phyloP scores from a whole-genome alignment of 345 rosid genomes.

The Brassica napus region DNA sequence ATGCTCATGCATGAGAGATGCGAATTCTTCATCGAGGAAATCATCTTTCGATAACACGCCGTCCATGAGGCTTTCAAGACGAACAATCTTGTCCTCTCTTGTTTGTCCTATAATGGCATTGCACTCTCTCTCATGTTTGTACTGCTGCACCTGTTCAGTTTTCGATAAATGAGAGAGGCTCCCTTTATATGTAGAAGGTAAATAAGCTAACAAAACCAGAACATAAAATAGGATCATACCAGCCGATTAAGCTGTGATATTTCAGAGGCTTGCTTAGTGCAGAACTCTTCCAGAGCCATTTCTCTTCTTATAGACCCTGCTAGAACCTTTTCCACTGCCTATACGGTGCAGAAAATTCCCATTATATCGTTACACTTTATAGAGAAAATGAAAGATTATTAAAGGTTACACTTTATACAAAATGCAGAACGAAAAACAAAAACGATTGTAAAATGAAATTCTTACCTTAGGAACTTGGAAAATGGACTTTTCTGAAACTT shows the following conservation, averaged over 20 bases:
- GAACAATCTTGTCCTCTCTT: slow-evolving; percentile 88
- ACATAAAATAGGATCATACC: slow-evolving; percentile 53
- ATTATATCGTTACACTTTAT: slow-evolving; percentile 1
- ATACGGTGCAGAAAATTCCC: slow-evolving; percentile 28
- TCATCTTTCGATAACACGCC: slow-evolving; percentile 90
- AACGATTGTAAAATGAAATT: slow-evolving; percentile 1
- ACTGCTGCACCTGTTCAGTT: slow-evolving; percentile 81
- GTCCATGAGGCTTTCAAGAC: slow-evolving; percentile 94
- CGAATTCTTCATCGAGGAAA: slow-evolving; percentile 81
- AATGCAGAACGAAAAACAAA: background rate
- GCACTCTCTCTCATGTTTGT: slow-evolving; percentile 98
- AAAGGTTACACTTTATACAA: background rate
- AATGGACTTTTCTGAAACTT: slow-evolving; percentile 59
- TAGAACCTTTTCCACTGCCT: slow-evolving; percentile 97
- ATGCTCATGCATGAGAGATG: slow-evolving; percentile 74
- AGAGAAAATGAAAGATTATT: background rate
- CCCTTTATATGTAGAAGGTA: background rate
- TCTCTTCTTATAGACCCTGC: slow-evolving; percentile 96
- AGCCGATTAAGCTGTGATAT: slow-evolving; percentile 88
- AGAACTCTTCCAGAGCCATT: slow-evolving; percentile 95
- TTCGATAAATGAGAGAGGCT: slow-evolving; percentile 9
- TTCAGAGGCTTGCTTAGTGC: slow-evolving; percentile 85
- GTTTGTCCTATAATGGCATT: slow-evolving; percentile 86
- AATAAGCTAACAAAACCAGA: slow-evolving; percentile 11
- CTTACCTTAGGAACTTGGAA: slow-evolving; percentile 83